Percentiles rank a stretch among this genome's conserved stretches.
phyloP scores from a whole-genome alignment of 257 asterid species.

The Jacaranda mimosifolia region DNA sequence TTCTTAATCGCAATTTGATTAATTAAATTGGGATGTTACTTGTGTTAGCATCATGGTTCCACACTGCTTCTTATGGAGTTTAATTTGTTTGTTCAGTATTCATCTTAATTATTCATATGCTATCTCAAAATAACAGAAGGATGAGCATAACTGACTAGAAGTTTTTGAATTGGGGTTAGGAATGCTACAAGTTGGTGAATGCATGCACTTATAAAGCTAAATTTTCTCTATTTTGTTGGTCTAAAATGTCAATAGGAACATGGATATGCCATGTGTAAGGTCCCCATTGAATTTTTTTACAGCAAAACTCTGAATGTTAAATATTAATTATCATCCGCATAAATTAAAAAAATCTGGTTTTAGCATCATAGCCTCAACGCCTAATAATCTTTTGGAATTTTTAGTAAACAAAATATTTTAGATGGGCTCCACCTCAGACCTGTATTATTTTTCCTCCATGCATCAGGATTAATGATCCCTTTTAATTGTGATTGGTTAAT shows the following conservation, averaged over 20 bases:
- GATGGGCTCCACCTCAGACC: not conserved
- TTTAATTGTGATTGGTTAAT: not conserved
- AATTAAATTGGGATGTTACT: conserved; percentile 72
- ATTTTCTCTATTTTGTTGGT: not conserved
- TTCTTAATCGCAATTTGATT: no score
- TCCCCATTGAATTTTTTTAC: not conserved
- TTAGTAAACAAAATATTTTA: not conserved
- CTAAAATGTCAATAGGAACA: not conserved
- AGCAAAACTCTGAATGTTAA: not conserved
- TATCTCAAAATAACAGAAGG: not conserved
- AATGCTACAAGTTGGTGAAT: not conserved
- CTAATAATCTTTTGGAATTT: not conserved
- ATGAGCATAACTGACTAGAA: not conserved
- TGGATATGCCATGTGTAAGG: not conserved
- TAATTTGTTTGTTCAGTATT: not conserved
- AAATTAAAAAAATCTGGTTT: no score
- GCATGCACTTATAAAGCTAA: not conserved
- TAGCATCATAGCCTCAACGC: not conserved
- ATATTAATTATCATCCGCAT: not conserved
- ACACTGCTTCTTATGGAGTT: conserved; percentile 36
- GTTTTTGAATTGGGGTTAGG: not conserved
- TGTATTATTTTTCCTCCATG: not conserved
- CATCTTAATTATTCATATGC: conserved; percentile 4
- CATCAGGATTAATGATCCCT: not conserved
- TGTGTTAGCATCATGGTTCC: conserved; percentile 97